Conservation (phyloP, 1,284 basidiomycete genomes). For the Ustilago hordei region DNA sequence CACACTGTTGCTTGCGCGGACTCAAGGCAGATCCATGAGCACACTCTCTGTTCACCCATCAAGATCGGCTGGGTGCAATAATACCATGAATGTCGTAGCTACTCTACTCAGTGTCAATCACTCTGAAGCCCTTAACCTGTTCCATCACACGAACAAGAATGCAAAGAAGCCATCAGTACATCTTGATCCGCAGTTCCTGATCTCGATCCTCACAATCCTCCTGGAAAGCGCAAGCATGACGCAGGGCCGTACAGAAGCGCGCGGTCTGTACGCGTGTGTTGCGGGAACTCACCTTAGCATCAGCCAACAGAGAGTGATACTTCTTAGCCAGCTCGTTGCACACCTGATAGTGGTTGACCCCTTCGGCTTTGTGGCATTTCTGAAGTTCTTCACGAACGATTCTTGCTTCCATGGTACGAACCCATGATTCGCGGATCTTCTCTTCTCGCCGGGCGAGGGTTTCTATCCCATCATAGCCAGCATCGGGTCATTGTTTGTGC, state of each 20-base stretch:
- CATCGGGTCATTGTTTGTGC: background rate
- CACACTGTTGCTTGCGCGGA: background rate
- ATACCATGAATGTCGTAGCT: background rate
- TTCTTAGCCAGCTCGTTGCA: conserved; percentile 88
- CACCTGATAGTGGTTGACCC: conserved; percentile 76
- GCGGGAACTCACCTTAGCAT: conserved; percentile 79
- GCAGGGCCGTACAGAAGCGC: too few species aligned
- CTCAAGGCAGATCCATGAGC: background rate
- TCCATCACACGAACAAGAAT: background rate
- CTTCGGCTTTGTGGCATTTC: conserved; percentile 91
- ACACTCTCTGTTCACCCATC: background rate
- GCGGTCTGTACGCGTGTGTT: background rate
- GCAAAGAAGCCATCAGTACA: background rate
- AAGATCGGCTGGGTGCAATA: background rate
- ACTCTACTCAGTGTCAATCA: conserved; percentile 52
- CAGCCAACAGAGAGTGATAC: conserved; percentile 84
- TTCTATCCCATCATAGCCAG: conserved; percentile 15
- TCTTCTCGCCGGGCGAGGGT: conserved; percentile 76
- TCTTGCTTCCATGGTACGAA: conserved; percentile 91
- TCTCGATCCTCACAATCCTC: background rate
- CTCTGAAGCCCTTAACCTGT: conserved; percentile 60
- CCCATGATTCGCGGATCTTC: conserved; percentile 90
- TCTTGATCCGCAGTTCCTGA: background rate
- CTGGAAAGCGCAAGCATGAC: too few species aligned
- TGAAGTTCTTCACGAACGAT: conserved; percentile 89